A percentile compares a stretch with the other conserved stretches of the same genome.
Conservation (phyloP, 169 alveolate species). For the Plasmodium falciparum region DNA sequence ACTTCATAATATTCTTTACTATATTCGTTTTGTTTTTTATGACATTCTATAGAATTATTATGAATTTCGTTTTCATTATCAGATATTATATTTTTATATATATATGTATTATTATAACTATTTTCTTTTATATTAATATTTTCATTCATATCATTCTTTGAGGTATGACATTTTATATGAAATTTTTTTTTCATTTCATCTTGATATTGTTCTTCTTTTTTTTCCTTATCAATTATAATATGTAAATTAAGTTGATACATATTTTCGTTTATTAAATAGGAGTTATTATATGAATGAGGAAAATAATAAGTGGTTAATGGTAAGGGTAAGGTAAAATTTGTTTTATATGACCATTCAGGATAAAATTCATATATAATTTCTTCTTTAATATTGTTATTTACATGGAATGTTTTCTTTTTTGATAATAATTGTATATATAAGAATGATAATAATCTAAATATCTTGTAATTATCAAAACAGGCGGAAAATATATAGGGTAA, state of each 20-base stretch:
- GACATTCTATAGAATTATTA: not conserved
- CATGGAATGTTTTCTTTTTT: constrained; percentile 15
- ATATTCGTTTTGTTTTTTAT: constrained; percentile 6
- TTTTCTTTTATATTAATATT: not conserved
- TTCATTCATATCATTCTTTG: not conserved
- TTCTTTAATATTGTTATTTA: constrained; percentile 44
- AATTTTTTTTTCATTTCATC: not conserved
- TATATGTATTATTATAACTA: not conserved
- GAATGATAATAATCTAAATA: constrained; percentile 43
- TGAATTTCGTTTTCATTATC: not conserved
- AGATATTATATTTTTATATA: not conserved
- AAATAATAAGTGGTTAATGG: constrained; percentile 56
- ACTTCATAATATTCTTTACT: constrained; percentile 23
- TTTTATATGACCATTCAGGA: constrained; percentile 73
- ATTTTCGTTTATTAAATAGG: constrained; percentile 28
- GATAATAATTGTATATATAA: constrained; percentile 32
- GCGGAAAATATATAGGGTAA: constrained; percentile 57
- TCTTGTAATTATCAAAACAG: constrained; percentile 51
- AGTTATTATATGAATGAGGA: constrained; percentile 5
- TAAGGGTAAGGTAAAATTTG: constrained; percentile 50
- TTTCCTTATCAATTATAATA: not conserved
- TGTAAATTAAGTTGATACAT: constrained; percentile 29
- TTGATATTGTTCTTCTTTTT: not conserved
- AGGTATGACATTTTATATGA: not conserved
- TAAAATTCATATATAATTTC: constrained; percentile 39